A percentile compares a stretch with the other conserved stretches of the same genome.
Evolutionary conservation across 495 filamentous ascomycete genomes (phyloP).

Genomic region (Evernia prunastri): DNA sequence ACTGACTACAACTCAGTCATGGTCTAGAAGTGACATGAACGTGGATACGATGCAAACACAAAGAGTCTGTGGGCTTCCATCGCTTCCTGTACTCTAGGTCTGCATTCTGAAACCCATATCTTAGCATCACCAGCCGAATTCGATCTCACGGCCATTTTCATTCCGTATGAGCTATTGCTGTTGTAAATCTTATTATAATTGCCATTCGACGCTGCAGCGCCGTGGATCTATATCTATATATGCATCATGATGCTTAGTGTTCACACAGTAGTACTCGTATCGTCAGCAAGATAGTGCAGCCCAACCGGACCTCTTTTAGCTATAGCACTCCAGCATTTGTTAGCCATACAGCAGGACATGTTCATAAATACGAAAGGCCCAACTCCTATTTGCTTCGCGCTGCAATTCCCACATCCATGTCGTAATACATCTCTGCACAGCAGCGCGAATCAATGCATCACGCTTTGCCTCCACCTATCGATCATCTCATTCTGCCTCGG

Average conservation of each 20-base stretch:
- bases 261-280: neutral
- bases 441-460: slow-evolving; percentile 47
- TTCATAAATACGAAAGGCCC: neutral
- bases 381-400: neutral
- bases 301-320: neutral
- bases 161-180: no score
- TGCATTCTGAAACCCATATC: no score
- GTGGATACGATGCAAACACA: no score
- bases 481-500: slow-evolving; percentile 69
- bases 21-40: no score
- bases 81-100: no score
- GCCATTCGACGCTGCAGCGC: neutral
- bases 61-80: no score
- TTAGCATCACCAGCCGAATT: no score
- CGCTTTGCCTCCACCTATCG: slow-evolving; percentile 83
- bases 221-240: neutral
- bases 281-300: neutral
- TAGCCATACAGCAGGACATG: neutral
- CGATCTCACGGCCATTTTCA: no score
- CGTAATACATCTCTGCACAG: neutral
- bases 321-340: neutral
- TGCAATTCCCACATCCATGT: neutral
- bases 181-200: neutral
- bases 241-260: neutral
- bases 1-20: no score